phyloP scores from a whole-genome alignment of 1,139 yeast genomes.

The Wickerhamomyces sp. region DNA sequence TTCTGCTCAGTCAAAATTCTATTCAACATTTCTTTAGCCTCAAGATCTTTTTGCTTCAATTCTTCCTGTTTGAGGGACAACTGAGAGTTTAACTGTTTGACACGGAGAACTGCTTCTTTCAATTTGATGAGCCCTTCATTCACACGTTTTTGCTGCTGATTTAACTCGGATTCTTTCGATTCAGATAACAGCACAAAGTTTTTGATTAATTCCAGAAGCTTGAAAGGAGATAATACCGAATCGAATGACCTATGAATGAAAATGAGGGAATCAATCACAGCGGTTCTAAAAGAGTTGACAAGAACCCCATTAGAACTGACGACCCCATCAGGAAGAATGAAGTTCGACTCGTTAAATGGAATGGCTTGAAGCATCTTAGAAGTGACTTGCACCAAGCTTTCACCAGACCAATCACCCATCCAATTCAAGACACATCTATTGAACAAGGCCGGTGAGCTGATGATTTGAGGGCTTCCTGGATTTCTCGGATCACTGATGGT shows the following conservation, averaged over 20 bases:
- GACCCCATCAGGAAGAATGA: slow-evolving; percentile 27
- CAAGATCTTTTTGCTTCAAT: slow-evolving; percentile 52
- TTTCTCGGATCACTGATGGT: slow-evolving; percentile 57
- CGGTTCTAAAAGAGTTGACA: slow-evolving; percentile 36
- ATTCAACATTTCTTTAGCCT: slow-evolving; percentile 68
- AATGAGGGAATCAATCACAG: slow-evolving; percentile 43
- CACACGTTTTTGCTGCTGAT: slow-evolving; percentile 67
- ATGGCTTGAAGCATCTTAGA: slow-evolving; percentile 35
- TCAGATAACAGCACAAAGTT: slow-evolving; percentile 42
- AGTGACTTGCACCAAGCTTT: slow-evolving; percentile 49
- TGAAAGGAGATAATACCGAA: slow-evolving; percentile 42
- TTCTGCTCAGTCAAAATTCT: slow-evolving; percentile 84
- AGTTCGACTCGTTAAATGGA: slow-evolving; percentile 49
- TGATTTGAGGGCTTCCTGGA: slow-evolving; percentile 36
- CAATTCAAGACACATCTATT: slow-evolving; percentile 87
- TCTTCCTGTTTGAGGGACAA: slow-evolving; percentile 49
- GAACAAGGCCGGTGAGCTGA: slow-evolving; percentile 85
- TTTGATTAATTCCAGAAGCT: slow-evolving; percentile 47
- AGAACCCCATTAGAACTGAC: slow-evolving; percentile 11
- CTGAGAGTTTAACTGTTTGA: slow-evolving; percentile 50
- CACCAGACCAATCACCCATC: slow-evolving; percentile 80
- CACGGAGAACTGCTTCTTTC: slow-evolving; percentile 72
- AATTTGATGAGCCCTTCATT: slow-evolving; percentile 70
- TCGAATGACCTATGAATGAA: slow-evolving; percentile 35
- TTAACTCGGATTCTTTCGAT: slow-evolving; percentile 44